These are phyloP conservation scores for Hypericum androsaemum DNA, from an alignment of 345 rosid genomes.

Conservation along the genomic window DNA sequence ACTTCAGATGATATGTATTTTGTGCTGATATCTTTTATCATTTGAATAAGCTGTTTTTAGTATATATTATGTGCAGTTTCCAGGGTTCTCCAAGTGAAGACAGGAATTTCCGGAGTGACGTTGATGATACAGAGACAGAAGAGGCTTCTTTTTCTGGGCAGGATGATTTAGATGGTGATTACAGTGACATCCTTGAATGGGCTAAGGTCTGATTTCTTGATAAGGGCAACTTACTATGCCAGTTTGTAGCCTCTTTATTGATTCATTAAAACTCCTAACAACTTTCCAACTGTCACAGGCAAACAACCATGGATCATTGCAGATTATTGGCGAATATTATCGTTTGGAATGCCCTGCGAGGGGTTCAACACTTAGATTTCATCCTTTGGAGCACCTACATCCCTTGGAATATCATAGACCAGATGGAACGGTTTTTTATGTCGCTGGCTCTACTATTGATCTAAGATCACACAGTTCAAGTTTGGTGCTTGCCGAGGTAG, in stretches of 20 bases:
- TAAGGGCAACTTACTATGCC: constrained; percentile 3
- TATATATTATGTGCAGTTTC: constrained; percentile 36
- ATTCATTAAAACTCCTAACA: constrained; percentile 2
- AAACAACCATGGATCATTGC: constrained; percentile 68
- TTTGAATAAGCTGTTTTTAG: not conserved
- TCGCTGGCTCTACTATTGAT: constrained; percentile 58
- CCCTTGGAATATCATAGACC: constrained; percentile 70
- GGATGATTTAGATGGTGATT: constrained; percentile 51
- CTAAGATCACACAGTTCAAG: constrained; percentile 58
- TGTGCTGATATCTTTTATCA: not conserved
- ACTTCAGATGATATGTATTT: too few relatives aligned
- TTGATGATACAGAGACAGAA: constrained; percentile 67
- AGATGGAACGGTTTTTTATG: constrained; percentile 42
- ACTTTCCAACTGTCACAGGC: constrained; percentile 32
- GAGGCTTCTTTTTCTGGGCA: constrained; percentile 83
- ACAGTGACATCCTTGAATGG: constrained; percentile 75
- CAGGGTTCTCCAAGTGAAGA: constrained; percentile 71
- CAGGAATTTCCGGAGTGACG: constrained; percentile 46
- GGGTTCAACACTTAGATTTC: constrained; percentile 67
- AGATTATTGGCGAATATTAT: constrained; percentile 70
- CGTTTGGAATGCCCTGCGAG: constrained; percentile 50
- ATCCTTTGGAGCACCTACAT: constrained; percentile 87
- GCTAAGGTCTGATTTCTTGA: constrained; percentile 56
- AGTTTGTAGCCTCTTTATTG: not conserved
- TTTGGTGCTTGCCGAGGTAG: constrained; percentile 82